Conservation (phyloP, 768 basidiomycete genomes). For the Boletus huronensis region DNA sequence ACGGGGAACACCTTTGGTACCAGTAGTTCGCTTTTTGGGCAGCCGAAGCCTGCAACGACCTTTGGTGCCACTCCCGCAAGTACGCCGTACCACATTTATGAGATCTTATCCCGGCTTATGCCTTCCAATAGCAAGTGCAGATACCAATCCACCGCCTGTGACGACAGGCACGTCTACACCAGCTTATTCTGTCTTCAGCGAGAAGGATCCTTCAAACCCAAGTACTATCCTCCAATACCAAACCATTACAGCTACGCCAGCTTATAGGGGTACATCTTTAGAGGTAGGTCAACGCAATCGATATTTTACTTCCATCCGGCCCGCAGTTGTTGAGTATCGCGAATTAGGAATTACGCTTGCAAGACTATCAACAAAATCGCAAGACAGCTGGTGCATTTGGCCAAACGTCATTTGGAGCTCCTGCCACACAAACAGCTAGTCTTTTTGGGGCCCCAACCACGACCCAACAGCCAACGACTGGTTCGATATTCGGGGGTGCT, state of each 20-base stretch:
- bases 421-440: conserved; percentile 23
- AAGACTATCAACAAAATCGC: conserved; percentile 73
- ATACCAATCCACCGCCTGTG: conserved; percentile 46
- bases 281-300: conserved; percentile 45
- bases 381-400: conserved; percentile 69
- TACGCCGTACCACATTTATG: conserved; percentile 9
- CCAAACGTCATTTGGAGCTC: conserved; percentile 35
- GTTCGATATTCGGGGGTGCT: conserved; percentile 31
- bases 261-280: conserved; percentile 73
- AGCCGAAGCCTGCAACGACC: conserved; percentile 43
- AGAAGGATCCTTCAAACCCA: conserved; percentile 59
- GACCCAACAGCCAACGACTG: conserved; percentile 28
- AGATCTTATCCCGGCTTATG: conserved; percentile 9
- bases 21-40: conserved; percentile 57
- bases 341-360: conserved; percentile 63
- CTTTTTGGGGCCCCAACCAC: conserved; percentile 28
- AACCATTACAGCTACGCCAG: conserved; percentile 75
- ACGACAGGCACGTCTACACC: conserved; percentile 71
- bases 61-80: conserved; percentile 41
- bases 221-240: conserved; percentile 66
- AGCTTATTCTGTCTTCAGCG: conserved; percentile 51
- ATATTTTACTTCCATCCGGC: conserved; percentile 2
- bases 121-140: conserved; percentile 30
- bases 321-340: not conserved
- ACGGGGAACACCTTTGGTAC: conserved; percentile 41